Evolutionary conservation across 345 rosid genomes (phyloP), one percentile per base, ranked within the genome.

Genomic region (Clausena lansium): DNA sequence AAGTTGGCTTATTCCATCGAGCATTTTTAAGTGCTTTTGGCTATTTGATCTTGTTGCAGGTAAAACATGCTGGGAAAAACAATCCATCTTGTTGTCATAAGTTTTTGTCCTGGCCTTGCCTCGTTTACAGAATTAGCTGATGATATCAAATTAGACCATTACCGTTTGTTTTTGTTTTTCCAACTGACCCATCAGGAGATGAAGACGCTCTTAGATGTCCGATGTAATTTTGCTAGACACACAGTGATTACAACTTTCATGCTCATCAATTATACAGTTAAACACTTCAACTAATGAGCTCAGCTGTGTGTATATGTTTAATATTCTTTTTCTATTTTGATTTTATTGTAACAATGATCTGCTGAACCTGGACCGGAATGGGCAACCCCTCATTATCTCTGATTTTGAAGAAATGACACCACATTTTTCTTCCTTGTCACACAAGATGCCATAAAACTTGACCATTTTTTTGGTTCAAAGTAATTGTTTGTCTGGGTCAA

Each of bases 361-460:
- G 13, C 4, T 52, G 62, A 32, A 70, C 58, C 27, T 5, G 75
- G 74, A 41, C 57, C 36, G 39, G 65, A 74, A 27, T 22, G 41
- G 32, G 19, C 17, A 25, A 73, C 57, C 22, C 22, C 57, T 52
- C 50, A 41, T 41, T 45, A 45, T 45, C 50, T 45, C 11, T 45
- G 50, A 45, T 13, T 45, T 13, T 4, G 57, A 52, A 52, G 57
- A 52, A 52, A 52, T 52, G 19, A 52, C 57, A 17, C 22, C 22
- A 17, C 57, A 52, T 15, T 52, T 52, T 52, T 52, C 57, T 52
- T 52, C 57, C 57, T 52, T 52, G 22, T n/a, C 27, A 58, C 61
- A 62, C 67, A 62, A 62, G 67, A 28, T 27, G 36, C 67, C 36
- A 62, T 15, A 28, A 66, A 36, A 36, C 36, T 70, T 70, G 74